phyloP scores from a whole-genome alignment of 805 yeast genomes.

The Barnettozyma populi region DNA sequence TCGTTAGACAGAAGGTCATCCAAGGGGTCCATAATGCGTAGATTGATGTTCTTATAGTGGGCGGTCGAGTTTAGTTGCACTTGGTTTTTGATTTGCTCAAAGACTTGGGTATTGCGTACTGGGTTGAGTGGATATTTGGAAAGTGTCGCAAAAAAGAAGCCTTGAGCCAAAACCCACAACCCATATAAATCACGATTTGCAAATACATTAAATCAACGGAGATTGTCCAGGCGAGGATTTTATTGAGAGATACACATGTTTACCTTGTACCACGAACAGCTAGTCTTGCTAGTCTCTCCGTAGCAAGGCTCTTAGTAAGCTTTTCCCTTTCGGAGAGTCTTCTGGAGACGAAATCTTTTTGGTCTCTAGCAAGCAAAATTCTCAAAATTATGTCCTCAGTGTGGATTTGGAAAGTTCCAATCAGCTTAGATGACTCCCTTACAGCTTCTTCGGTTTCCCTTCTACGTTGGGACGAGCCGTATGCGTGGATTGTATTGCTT shows the following conservation, averaged over 20 bases:
- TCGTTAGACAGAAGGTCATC: not conserved
- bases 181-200: not conserved
- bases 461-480: slow-evolving; percentile 56
- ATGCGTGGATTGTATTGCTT: slow-evolving; percentile 63
- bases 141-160: not conserved
- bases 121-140: not conserved
- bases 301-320: slow-evolving; percentile 27
- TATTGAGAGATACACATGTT: not conserved
- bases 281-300: slow-evolving; percentile 26
- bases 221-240: too few species aligned
- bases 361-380: slow-evolving; percentile 61
- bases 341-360: slow-evolving; percentile 49
- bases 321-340: slow-evolving; percentile 59
- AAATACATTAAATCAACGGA: too few species aligned
- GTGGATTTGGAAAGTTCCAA: slow-evolving; percentile 31
- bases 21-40: not conserved
- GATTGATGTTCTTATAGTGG: not conserved
- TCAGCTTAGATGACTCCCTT: slow-evolving; percentile 34
- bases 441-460: slow-evolving; percentile 41
- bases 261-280: slow-evolving; percentile 16
- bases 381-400: slow-evolving; percentile 71
- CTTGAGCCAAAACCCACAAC: not conserved
- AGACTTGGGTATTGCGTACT: not conserved
- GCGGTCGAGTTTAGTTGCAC: not conserved
- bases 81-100: not conserved